These are phyloP conservation scores for Fusarium cicatricum DNA, from an alignment of 2,329 filamentous ascomycete genomes.

Conservation along the genomic window DNA sequence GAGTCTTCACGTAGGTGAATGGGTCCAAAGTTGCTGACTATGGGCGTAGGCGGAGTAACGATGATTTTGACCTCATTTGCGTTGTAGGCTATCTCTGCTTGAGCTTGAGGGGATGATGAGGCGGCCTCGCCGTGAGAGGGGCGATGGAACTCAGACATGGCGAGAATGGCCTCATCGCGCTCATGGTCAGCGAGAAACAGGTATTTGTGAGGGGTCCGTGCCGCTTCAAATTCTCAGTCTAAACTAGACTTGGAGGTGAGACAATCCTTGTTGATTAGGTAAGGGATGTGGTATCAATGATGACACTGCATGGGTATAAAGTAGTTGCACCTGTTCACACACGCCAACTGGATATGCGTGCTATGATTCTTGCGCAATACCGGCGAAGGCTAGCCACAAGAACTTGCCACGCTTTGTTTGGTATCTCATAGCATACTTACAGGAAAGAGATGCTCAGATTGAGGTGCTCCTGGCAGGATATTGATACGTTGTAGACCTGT, in stretches of 20 bases:
- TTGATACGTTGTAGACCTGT: no score
- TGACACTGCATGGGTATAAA: no score
- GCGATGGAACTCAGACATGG: constrained; percentile 4
- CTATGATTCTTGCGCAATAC: no score
- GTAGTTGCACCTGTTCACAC: no score
- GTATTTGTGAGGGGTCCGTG: not conserved
- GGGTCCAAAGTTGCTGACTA: not conserved
- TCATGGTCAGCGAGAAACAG: not conserved
- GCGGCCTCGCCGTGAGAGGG: not conserved
- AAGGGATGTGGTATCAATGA: no score
- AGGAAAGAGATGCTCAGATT: no score
- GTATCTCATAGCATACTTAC: no score
- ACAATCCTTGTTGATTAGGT: constrained; percentile 24
- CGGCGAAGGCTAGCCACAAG: no score
- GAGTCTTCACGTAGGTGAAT: constrained; percentile 9
- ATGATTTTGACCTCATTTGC: constrained; percentile 20
- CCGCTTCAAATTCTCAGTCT: not conserved
- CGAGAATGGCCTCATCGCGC: not conserved
- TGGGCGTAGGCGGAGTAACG: constrained; percentile 29
- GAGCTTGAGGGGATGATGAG: not conserved
- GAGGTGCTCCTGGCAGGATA: no score
- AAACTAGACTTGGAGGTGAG: not conserved
- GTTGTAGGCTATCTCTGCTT: not conserved
- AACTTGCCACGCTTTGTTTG: no score
- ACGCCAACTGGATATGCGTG: no score